Evolutionary conservation across 495 filamentous ascomycete species (phyloP).

Genomic region (Amniculicola lignicola): DNA sequence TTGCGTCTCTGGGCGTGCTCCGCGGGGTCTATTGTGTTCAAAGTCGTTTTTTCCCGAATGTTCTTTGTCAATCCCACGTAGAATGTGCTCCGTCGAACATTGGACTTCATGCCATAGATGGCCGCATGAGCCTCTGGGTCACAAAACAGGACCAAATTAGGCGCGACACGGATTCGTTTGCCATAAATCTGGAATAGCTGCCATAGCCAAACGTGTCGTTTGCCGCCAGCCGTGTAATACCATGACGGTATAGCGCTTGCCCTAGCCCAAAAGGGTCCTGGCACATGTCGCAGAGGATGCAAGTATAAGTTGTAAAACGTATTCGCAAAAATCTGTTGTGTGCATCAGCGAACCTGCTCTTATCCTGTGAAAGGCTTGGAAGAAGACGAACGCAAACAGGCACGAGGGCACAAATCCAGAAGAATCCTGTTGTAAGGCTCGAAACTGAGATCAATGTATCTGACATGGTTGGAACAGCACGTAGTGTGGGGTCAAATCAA

Average conservation of each 20-base stretch:
- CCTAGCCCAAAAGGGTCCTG: constrained; percentile 30
- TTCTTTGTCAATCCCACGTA: constrained; percentile 30
- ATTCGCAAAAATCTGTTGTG: constrained; percentile 3
- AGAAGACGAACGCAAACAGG: neutral
- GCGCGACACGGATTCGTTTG: constrained; percentile 36
- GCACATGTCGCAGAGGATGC: constrained; percentile 30
- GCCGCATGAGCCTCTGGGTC: constrained; percentile 7
- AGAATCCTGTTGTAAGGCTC: neutral
- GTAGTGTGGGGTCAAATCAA: neutral
- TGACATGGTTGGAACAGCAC: neutral
- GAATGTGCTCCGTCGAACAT: constrained; percentile 33
- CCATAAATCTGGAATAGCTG: constrained; percentile 29
- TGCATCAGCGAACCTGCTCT: neutral
- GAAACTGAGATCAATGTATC: neutral
- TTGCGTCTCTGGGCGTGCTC: constrained; percentile 36
- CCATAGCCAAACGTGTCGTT: constrained; percentile 35
- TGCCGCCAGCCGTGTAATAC: constrained; percentile 26
- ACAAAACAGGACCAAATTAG: constrained; percentile 38
- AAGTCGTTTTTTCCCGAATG: constrained; percentile 22
- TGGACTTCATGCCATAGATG: constrained; percentile 39
- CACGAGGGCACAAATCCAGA: neutral
- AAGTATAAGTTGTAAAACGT: constrained; percentile 31
- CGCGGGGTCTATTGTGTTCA: constrained; percentile 30
- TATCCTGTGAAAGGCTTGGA: neutral
- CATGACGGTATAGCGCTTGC: constrained; percentile 26